These are phyloP conservation scores for Fagopyrum tataricum DNA, from an alignment of 148 eudicot genomes.

Conservation along the genomic window DNA sequence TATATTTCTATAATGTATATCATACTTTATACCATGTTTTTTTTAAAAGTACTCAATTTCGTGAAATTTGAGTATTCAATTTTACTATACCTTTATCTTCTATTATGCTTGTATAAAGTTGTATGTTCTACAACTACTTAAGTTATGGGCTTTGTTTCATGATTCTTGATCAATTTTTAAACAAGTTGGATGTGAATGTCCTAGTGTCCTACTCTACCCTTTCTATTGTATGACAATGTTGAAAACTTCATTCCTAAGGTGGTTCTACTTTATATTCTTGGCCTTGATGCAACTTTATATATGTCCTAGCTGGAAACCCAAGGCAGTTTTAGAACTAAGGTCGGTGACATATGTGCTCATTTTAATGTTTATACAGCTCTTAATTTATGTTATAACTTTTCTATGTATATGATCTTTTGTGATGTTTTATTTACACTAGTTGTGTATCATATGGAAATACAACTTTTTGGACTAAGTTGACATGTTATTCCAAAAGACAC, in stretches of 20 bases:
- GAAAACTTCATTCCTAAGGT: slow-evolving; percentile 65
- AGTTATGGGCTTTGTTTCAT: too few species aligned
- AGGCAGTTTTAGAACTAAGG: slow-evolving; percentile 87
- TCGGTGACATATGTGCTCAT: slow-evolving; percentile 27
- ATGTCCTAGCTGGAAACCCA: slow-evolving; percentile 70
- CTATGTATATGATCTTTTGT: slow-evolving; percentile 20
- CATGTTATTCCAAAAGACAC: too few species aligned
- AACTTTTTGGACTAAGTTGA: too few species aligned
- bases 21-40: too few species aligned
- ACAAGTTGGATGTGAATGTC: neutral
- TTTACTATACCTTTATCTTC: neutral
- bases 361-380: neutral
- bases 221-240: neutral
- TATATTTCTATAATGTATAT: too few species aligned
- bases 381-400: neutral
- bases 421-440: slow-evolving; percentile 37
- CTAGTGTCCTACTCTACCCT: neutral
- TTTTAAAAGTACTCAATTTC: too few species aligned
- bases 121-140: neutral
- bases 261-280: slow-evolving; percentile 84
- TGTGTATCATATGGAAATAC: slow-evolving; percentile 90
- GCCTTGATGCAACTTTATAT: slow-evolving; percentile 85
- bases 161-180: neutral
- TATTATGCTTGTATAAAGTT: too few species aligned
- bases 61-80: neutral